Conservation (phyloP, 139 green algal species). For the Tetradesmus lagerheimii region DNA sequence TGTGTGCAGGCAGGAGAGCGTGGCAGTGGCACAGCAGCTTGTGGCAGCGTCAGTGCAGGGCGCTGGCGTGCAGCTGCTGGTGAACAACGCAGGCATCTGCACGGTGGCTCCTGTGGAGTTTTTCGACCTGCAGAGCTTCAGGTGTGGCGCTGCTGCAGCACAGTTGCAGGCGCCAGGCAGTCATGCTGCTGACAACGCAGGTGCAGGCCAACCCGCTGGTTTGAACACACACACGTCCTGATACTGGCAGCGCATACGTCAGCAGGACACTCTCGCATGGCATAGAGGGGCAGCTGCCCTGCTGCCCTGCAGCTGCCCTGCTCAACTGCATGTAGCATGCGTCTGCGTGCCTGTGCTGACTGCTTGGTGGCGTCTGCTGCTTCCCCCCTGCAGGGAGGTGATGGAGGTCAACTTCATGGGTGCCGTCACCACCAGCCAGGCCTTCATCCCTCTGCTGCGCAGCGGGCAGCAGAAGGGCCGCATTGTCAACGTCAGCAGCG, state of each 20-base stretch:
- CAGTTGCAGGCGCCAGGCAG: too few relatives aligned
- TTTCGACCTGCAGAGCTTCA: not conserved
- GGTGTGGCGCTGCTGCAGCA: not conserved
- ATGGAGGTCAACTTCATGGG: slow-evolving; percentile 26
- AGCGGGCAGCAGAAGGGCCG: slow-evolving; percentile 29
- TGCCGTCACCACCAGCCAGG: slow-evolving; percentile 2
- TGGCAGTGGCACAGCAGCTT: slow-evolving; percentile 4
- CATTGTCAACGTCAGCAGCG: slow-evolving; percentile 32
- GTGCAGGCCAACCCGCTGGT: too few relatives aligned
- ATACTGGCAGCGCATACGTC: too few relatives aligned
- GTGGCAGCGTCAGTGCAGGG: not conserved
- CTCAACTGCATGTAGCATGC: too few relatives aligned
- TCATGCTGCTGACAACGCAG: too few relatives aligned
- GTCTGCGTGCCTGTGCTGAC: not conserved
- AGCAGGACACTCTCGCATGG: too few relatives aligned
- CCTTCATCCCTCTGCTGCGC: slow-evolving; percentile 21
- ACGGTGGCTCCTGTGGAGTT: slow-evolving; percentile 20
- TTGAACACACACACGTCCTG: too few relatives aligned
- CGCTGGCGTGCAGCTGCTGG: not conserved
- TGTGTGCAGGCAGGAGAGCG: slow-evolving; percentile 15
- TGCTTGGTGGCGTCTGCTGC: not conserved
- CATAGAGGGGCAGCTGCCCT: too few relatives aligned
- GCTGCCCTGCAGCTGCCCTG: too few relatives aligned
- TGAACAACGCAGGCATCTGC: slow-evolving; percentile 41
- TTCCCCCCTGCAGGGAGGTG: not conserved